phyloP scores from a whole-genome alignment of 2,329 filamentous ascomycete genomes.

The Pyricularia pennisetigena region DNA sequence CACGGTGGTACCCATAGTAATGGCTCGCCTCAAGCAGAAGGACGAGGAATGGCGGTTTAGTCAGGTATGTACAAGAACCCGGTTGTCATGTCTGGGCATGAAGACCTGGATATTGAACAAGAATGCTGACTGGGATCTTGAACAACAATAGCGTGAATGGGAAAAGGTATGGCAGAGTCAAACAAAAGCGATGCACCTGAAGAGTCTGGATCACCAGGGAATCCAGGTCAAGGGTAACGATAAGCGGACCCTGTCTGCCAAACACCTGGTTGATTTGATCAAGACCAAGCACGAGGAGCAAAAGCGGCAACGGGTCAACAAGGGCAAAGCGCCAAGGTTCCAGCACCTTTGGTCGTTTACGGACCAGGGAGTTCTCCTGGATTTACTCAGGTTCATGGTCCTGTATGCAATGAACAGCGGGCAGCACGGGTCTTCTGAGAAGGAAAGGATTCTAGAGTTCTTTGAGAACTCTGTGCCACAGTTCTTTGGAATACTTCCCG shows the following conservation, averaged over 20 bases:
- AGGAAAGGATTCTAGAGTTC: constrained; percentile 64
- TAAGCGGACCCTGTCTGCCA: constrained; percentile 84
- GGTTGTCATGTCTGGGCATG: background rate
- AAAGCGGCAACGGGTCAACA: constrained; percentile 58
- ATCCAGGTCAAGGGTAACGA: constrained; percentile 81
- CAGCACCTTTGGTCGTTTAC: constrained; percentile 70
- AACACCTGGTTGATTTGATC: constrained; percentile 82
- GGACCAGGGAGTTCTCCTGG: constrained; percentile 58
- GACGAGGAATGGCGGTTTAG: constrained; percentile 97
- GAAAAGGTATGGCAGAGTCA: constrained; percentile 98
- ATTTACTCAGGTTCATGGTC: constrained; percentile 52
- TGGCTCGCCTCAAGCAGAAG: constrained; percentile 88
- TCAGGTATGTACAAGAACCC: constrained; percentile 33
- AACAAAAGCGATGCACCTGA: constrained; percentile 89
- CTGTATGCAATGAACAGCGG: constrained; percentile 58
- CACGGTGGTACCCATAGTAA: constrained; percentile 77
- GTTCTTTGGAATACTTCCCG: constrained; percentile 68
- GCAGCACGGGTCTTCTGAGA: constrained; percentile 62
- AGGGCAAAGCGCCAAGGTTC: constrained; percentile 50
- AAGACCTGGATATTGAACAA: background rate
- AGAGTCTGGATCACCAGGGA: constrained; percentile 93
- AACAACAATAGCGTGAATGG: constrained; percentile 66
- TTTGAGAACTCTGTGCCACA: constrained; percentile 65
- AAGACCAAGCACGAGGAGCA: constrained; percentile 90
- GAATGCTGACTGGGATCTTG: constrained; percentile 6